Evolutionary conservation across 495 filamentous ascomycete species (phyloP).

Genomic region (Stereocaulon alpinum): DNA sequence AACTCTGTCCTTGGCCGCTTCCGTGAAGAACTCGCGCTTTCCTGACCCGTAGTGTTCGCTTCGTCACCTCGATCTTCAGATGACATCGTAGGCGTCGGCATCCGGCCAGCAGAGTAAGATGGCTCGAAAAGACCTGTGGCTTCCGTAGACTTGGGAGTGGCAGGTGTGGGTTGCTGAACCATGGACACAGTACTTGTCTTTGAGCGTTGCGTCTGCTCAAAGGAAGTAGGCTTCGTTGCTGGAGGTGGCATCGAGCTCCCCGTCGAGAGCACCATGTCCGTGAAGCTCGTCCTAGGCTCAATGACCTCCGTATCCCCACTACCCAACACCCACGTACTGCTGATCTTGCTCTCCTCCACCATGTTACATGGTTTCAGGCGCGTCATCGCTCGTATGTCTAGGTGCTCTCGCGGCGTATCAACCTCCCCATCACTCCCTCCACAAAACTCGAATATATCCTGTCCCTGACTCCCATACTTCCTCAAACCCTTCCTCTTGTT

Average conservation of each 20-base stretch:
- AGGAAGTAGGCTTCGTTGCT: background rate
- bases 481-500: constrained; percentile 9
- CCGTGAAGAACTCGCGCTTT: background rate
- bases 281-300: background rate
- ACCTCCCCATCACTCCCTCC: constrained; percentile 12
- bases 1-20: background rate
- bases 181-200: background rate
- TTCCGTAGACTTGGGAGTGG: too few species aligned
- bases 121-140: background rate
- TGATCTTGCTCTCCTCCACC: background rate
- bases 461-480: constrained; percentile 10
- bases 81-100: background rate
- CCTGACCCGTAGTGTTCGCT: background rate
- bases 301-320: background rate
- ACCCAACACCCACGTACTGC: background rate
- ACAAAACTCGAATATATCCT: constrained; percentile 15
- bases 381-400: background rate
- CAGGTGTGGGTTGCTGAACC: background rate
- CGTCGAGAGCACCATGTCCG: background rate
- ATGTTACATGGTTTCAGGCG: too few species aligned
- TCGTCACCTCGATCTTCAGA: background rate
- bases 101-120: background rate
- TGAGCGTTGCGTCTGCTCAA: constrained; percentile 1
- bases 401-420: background rate
- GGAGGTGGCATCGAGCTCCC: background rate